A percentile compares a stretch with the other conserved stretches of the same genome.
Conservation (phyloP, 257 asterid species). For the Solanum peruvianum region DNA sequence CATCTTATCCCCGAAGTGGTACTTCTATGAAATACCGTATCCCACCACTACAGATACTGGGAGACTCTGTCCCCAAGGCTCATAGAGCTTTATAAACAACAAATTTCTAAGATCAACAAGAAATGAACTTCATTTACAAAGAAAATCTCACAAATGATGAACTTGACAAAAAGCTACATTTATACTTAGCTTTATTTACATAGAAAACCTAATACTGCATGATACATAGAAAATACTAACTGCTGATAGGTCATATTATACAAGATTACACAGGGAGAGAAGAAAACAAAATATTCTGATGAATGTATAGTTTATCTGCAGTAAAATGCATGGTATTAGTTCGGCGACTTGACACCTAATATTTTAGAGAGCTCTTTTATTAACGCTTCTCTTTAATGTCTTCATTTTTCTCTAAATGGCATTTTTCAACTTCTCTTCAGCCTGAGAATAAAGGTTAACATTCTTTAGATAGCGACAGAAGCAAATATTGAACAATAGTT, state of each 20-base stretch:
- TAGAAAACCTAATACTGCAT: background rate
- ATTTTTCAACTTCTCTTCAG: constrained; percentile 43
- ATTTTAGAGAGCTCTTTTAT: constrained; percentile 59
- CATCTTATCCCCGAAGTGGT: background rate
- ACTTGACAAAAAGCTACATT: background rate
- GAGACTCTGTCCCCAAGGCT: background rate
- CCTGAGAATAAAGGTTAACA: constrained; percentile 22
- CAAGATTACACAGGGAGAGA: background rate
- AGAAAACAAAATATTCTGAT: background rate
- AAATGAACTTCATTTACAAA: background rate
- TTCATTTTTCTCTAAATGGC: constrained; percentile 45
- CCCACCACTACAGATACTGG: background rate
- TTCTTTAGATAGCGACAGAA: background rate
- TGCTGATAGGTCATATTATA: background rate
- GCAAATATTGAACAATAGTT: background rate
- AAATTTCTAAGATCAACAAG: background rate
- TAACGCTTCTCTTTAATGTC: constrained; percentile 38
- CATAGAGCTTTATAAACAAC: background rate
- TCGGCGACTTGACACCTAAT: constrained; percentile 37
- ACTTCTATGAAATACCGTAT: background rate
- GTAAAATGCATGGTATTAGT: constrained; percentile 1
- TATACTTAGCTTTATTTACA: background rate
- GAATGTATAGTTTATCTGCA: background rate
- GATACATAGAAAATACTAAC: background rate
- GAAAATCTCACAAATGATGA: background rate